Evolutionary conservation across 2,329 filamentous ascomycete genomes (phyloP).

Genomic region (Mariannaea sp.): DNA sequence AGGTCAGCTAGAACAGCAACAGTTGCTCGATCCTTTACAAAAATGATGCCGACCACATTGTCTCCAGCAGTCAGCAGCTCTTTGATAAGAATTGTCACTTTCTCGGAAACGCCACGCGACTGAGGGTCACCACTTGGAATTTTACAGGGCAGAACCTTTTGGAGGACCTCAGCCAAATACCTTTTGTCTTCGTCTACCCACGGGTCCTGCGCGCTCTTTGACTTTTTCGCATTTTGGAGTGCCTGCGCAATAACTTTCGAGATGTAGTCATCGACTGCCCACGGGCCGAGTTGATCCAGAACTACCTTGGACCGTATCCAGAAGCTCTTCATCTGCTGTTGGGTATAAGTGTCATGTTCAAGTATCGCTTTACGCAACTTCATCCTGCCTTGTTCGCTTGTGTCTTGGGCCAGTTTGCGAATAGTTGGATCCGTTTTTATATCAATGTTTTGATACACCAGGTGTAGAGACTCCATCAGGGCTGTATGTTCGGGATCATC

Average conservation of each 20-base stretch:
- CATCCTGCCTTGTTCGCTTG: slow-evolving; percentile 47
- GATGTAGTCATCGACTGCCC: slow-evolving; percentile 72
- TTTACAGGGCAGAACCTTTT: slow-evolving; percentile 38
- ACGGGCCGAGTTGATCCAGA: slow-evolving; percentile 63
- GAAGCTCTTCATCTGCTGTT: slow-evolving; percentile 61
- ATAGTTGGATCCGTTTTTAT: slow-evolving; percentile 67
- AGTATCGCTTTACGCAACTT: slow-evolving; percentile 46
- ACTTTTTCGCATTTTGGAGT: slow-evolving; percentile 30
- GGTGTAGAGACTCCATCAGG: slow-evolving; percentile 51
- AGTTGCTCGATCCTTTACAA: slow-evolving; percentile 66
- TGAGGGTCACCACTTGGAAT: slow-evolving; percentile 15
- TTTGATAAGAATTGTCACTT: slow-evolving; percentile 58
- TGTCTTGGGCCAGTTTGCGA: slow-evolving; percentile 49
- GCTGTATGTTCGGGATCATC: slow-evolving; percentile 31
- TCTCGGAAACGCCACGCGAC: slow-evolving; percentile 56
- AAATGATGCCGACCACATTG: slow-evolving; percentile 64
- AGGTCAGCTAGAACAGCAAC: slow-evolving; percentile 64
- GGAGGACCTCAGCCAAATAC: slow-evolving; percentile 58
- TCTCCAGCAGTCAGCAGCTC: slow-evolving; percentile 53
- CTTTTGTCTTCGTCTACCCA: slow-evolving; percentile 57
- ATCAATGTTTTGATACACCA: slow-evolving; percentile 52
- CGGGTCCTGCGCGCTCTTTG: slow-evolving; percentile 40
- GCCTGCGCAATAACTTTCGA: slow-evolving; percentile 50
- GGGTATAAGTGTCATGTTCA: slow-evolving; percentile 56
- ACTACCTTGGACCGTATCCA: slow-evolving; percentile 56